Evolutionary conservation across 225 moss, liverwort and hornwort species (phyloP).

Genomic region (Takakia lepidozioides): DNA sequence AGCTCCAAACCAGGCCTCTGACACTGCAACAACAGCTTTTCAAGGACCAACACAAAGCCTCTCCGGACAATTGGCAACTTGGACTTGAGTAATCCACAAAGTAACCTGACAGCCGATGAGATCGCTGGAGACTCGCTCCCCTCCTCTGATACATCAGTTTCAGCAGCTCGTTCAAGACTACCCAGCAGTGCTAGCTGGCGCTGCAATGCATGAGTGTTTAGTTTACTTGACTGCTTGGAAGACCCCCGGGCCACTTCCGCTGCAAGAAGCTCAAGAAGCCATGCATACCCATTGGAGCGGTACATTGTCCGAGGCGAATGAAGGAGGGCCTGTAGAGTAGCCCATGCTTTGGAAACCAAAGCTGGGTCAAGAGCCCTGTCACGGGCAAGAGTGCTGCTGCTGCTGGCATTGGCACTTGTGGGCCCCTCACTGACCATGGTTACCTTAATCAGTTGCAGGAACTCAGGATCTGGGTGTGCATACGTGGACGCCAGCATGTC

Average conservation of each 20-base stretch:
- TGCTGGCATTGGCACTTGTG: constrained; percentile 29
- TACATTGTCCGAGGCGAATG: constrained; percentile 64
- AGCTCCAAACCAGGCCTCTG: constrained; percentile 92
- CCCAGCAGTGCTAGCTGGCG: constrained; percentile 86
- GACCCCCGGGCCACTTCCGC: constrained; percentile 96
- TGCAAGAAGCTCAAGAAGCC: constrained; percentile 90
- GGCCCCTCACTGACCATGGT: constrained; percentile 88
- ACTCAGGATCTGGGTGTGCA: constrained; percentile 70
- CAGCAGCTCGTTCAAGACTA: constrained; percentile 60
- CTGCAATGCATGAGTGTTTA: constrained; percentile 89
- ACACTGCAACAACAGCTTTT: constrained; percentile 86
- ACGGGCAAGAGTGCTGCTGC: constrained; percentile 33
- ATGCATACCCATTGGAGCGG: constrained; percentile 76
- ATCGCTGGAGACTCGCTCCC: constrained; percentile 54
- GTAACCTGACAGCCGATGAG: constrained; percentile 86
- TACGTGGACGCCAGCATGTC: constrained; percentile 66
- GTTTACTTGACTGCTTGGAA: constrained; percentile 78
- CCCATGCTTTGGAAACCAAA: constrained; percentile 63
- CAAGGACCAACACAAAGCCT: constrained; percentile 81
- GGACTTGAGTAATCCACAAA: constrained; percentile 89
- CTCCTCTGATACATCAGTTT: constrained; percentile 41
- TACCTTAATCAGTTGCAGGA: constrained; percentile 68
- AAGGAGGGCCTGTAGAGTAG: constrained; percentile 69
- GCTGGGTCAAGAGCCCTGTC: constrained; percentile 41
- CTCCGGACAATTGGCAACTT: constrained; percentile 78